Evolutionary conservation across 805 yeast species (phyloP).

Genomic region (Myxozyma lipomycoides): DNA sequence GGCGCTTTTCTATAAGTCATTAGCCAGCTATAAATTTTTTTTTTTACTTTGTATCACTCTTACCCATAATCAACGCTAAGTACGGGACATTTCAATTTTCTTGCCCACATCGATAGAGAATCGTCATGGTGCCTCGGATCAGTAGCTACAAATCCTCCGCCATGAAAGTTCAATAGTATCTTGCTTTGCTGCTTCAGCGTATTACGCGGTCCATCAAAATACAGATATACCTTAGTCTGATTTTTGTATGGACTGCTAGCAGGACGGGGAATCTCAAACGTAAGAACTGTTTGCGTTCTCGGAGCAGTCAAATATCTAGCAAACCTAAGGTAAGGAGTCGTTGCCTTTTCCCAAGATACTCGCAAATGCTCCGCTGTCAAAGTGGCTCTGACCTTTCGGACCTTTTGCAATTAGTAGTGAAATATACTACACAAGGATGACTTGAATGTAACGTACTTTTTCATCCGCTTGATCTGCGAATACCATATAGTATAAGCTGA

Average conservation of each 20-base stretch:
- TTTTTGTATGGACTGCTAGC: slow-evolving; percentile 25
- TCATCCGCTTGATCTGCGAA: slow-evolving; percentile 36
- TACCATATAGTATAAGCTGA: slow-evolving; percentile 31
- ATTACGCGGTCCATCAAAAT: slow-evolving; percentile 32
- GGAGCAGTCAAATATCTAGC: slow-evolving; percentile 26
- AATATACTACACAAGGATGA: background rate
- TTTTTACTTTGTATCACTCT: too few species aligned
- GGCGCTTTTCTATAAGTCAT: slow-evolving; percentile 30
- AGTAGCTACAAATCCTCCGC: slow-evolving; percentile 35
- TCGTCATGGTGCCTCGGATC: slow-evolving; percentile 32
- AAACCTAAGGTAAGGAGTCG: slow-evolving; percentile 30
- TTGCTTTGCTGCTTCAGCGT: slow-evolving; percentile 27
- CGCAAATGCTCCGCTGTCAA: slow-evolving; percentile 32
- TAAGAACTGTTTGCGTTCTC: slow-evolving; percentile 16
- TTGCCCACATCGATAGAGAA: slow-evolving; percentile 30
- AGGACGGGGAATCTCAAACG: slow-evolving; percentile 30
- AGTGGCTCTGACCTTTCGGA: slow-evolving; percentile 30
- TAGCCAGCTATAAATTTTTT: background rate
- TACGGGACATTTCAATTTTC: slow-evolving; percentile 24
- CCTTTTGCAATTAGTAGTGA: background rate
- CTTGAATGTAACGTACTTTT: slow-evolving; percentile 23
- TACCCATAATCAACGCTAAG: slow-evolving; percentile 30
- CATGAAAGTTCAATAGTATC: slow-evolving; percentile 31
- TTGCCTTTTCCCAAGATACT: slow-evolving; percentile 34
- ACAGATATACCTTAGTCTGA: slow-evolving; percentile 27